Base-by-base conservation (phyloP, 1,284 basidiomycete genomes). In the Gymnopus androsaceus region DNA sequence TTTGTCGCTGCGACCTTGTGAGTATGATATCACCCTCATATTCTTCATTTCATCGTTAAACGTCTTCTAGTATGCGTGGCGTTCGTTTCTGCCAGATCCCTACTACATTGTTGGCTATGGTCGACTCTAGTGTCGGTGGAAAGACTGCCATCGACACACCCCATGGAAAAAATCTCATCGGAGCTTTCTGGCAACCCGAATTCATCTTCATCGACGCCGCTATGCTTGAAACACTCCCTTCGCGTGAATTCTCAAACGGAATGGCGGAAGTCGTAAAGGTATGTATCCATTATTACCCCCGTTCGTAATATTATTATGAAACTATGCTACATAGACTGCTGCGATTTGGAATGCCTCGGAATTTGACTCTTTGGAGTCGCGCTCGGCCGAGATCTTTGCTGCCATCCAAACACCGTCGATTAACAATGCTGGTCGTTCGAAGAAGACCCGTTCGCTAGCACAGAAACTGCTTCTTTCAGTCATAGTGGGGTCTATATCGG, bases 191-290 rank as follows among this genome's bases (percentile, higher is more conserved):
- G 92, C 97, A 99, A 74, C 96, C 96, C 1, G 85, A 90, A 66
- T 98, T 90, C 77, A 90, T 98, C 69, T 99, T 99, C 74, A 97
- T 98, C 64, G 97, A 99, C 71, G 90, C 94, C 15, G 90, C 95
- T 0, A 97, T 97, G 79, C 84, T 99, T 59, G 92, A 94, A 64
- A 96, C 94, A 1, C 87, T 99, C 4, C 95, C 95, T 0, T 75
- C 87, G 41, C 82, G 97, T 59, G 97, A 99, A 71, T 95, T 98
- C 64, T 92, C 93, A 41, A 99, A 99, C 68, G 96, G 96, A 45
- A 98, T 99, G 93, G 95, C 97, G 1, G 96, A 99, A 72, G 92
- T 98, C 3, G 87, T 99, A 72, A 99, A 98, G 83, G 94, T 92
- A 46, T n/a, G 11, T 17, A 23, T n/a, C n/a, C n/a, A n/a, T n/a